These are phyloP conservation scores for Ogataea pignaliae DNA, from an alignment of 805 yeast genomes.

Conservation along the genomic window DNA sequence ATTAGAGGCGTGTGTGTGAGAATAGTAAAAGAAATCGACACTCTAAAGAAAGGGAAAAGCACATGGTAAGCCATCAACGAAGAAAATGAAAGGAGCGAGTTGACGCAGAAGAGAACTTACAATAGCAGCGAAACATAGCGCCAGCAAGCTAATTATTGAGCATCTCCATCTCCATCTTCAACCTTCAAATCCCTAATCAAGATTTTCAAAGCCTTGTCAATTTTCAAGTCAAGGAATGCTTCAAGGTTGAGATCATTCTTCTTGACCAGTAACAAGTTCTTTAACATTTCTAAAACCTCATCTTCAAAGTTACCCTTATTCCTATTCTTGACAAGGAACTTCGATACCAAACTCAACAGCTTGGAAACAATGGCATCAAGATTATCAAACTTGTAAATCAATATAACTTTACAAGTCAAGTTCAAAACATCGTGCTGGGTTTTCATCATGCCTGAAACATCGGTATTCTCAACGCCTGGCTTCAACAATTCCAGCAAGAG, in stretches of 20 bases:
- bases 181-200: conserved; percentile 14
- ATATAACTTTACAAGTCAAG: conserved; percentile 54
- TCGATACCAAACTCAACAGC: conserved; percentile 24
- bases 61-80: too few species aligned
- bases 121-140: background rate
- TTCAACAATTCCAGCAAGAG: conserved; percentile 61
- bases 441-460: conserved; percentile 54
- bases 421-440: conserved; percentile 67
- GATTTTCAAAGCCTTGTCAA: conserved; percentile 22
- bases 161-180: background rate
- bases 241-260: conserved; percentile 22
- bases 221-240: conserved; percentile 18
- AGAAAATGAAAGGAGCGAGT: too few species aligned
- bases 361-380: conserved; percentile 23
- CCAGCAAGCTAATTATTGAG: background rate
- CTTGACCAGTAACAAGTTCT: conserved; percentile 30
- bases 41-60: too few species aligned
- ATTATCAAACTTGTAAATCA: conserved; percentile 27
- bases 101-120: too few species aligned
- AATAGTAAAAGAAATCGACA: too few species aligned
- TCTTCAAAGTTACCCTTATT: conserved; percentile 25
- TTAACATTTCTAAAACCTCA: conserved; percentile 30
- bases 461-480: conserved; percentile 59
- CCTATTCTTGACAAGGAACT: conserved; percentile 20
- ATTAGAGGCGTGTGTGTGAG: too few species aligned